Percentiles rank a stretch among this genome's conserved stretches.
Evolutionary conservation across 1,284 basidiomycete species (phyloP).

Genomic region (Waitea zeae): DNA sequence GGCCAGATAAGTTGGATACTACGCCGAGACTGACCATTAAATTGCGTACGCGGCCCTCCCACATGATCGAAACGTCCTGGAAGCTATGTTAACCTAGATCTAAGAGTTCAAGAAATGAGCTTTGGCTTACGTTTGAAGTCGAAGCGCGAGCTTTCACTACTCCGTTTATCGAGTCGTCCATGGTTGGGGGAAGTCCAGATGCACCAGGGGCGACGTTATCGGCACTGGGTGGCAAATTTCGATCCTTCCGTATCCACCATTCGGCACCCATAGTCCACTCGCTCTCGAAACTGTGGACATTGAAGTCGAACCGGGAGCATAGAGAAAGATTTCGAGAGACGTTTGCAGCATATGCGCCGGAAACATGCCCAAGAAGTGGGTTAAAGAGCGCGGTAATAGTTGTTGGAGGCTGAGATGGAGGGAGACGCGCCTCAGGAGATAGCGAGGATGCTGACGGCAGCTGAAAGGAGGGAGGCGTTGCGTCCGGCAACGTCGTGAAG

Average conservation of each 20-base stretch:
- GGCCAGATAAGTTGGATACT: constrained; percentile 73
- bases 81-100: constrained; percentile 6
- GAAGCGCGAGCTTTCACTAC: constrained; percentile 83
- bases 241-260: constrained; percentile 60
- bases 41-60: constrained; percentile 86
- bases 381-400: constrained; percentile 92
- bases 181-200: constrained; percentile 6
- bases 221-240: constrained; percentile 1
- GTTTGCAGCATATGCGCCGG: constrained; percentile 80
- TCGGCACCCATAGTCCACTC: constrained; percentile 92
- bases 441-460: constrained; percentile 21
- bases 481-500: constrained; percentile 79
- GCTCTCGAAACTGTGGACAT: constrained; percentile 92
- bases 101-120: neutral
- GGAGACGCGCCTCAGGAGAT: constrained; percentile 14
- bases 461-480: constrained; percentile 46
- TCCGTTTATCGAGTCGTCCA: constrained; percentile 23
- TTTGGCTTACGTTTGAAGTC: constrained; percentile 58
- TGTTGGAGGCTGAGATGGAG: constrained; percentile 64
- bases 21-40: constrained; percentile 83
- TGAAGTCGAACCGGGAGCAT: constrained; percentile 89
- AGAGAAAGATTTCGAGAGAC: constrained; percentile 79
- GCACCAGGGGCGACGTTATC: constrained; percentile 9
- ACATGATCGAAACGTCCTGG: constrained; percentile 79
- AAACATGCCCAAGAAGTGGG: constrained; percentile 91